Evolutionary conservation across 768 basidiomycete species (phyloP).

Genomic region (Lactarius hengduanensis): DNA sequence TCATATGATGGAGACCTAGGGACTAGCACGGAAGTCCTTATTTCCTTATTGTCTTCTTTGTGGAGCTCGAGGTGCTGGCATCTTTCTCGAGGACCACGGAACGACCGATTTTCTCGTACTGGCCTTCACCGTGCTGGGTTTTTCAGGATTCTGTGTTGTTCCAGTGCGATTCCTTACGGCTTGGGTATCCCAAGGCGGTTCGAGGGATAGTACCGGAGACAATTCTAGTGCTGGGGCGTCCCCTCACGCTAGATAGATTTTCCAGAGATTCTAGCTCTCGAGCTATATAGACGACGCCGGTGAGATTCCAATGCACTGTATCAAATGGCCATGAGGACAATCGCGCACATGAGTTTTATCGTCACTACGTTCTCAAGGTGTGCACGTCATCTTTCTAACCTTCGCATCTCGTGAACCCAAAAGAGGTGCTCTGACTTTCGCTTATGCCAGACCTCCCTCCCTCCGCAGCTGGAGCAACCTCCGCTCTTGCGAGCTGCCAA

Average conservation of each 20-base stretch:
- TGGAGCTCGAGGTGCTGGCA: constrained; percentile 46
- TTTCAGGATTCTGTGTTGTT: constrained; percentile 65
- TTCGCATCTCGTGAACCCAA: constrained; percentile 21
- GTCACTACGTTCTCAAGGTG: constrained; percentile 66
- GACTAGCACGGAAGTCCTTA: constrained; percentile 68
- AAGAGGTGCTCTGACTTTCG: constrained; percentile 46
- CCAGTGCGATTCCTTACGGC: constrained; percentile 62
- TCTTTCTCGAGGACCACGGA: background rate
- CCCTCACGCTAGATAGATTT: constrained; percentile 50
- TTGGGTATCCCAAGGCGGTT: constrained; percentile 62
- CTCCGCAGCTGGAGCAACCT: constrained; percentile 71
- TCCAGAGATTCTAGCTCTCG: background rate
- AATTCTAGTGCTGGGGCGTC: constrained; percentile 46
- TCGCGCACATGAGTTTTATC: constrained; percentile 76
- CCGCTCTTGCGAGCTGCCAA: constrained; percentile 79
- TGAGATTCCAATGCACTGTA: constrained; percentile 55
- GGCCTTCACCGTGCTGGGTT: constrained; percentile 41
- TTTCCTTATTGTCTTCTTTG: constrained; percentile 70
- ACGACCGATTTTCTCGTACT: background rate
- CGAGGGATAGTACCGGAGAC: constrained; percentile 68
- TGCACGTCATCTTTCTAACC: constrained; percentile 36
- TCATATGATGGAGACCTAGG: constrained; percentile 62
- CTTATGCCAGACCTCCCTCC: constrained; percentile 1
- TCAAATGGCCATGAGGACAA: constrained; percentile 67
- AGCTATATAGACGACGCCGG: background rate